Percentiles rank a stretch among this genome's conserved stretches.
These are phyloP conservation scores for Celoporthe dispersa DNA, from an alignment of 2,329 filamentous ascomycete species.

Conservation along the genomic window DNA sequence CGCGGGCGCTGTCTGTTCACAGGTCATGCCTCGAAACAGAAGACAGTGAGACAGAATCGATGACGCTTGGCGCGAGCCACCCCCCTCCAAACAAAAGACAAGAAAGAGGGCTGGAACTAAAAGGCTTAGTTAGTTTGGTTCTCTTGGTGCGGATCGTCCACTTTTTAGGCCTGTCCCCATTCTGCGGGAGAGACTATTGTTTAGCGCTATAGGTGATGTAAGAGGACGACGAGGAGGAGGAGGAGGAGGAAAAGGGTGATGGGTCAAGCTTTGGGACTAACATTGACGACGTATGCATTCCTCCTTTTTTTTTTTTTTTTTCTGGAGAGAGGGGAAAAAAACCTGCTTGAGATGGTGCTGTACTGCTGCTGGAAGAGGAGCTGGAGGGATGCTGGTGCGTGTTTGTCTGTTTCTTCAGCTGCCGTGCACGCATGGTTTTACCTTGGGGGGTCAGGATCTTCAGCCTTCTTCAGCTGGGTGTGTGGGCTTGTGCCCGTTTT, in stretches of 20 bases:
- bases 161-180: constrained; percentile 8
- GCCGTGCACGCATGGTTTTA: not conserved
- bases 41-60: constrained; percentile 7
- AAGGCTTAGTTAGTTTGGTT: not conserved
- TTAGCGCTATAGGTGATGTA: not conserved
- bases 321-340: not conserved
- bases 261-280: not conserved
- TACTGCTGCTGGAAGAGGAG: too few relatives aligned
- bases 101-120: constrained; percentile 8
- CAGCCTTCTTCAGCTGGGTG: not conserved
- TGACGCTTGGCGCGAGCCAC: constrained; percentile 24
- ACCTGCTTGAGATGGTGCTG: not conserved
- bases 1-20: too few relatives aligned
- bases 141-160: constrained; percentile 4
- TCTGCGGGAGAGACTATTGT: constrained; percentile 15
- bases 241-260: not conserved
- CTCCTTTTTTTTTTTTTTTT: not conserved
- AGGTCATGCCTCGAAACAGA: too few relatives aligned
- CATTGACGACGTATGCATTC: not conserved
- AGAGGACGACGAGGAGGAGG: not conserved
- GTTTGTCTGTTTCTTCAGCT: not conserved
- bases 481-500: not conserved
- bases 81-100: not conserved
- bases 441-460: not conserved
- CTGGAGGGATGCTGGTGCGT: too few relatives aligned